A percentile compares a stretch with the other conserved stretches of the same genome.
phyloP scores from a whole-genome alignment of 768 basidiomycete species.

The Saitozyma sp. region DNA sequence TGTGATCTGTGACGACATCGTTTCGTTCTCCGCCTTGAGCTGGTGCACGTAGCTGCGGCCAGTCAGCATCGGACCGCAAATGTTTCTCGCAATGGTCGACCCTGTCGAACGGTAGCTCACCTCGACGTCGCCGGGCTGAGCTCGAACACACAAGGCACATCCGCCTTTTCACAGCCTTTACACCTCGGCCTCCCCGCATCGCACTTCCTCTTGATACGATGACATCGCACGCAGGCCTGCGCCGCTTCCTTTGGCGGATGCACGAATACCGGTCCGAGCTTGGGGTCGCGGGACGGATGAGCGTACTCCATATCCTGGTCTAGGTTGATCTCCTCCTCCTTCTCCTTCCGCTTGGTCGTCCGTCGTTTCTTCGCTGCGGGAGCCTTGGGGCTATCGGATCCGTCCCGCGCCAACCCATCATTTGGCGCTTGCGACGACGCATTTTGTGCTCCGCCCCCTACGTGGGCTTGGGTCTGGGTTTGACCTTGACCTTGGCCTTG shows the following conservation, averaged over 20 bases:
- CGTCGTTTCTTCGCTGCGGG: conserved; percentile 3
- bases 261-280: conserved; percentile 35
- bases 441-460: neutral
- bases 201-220: conserved; percentile 45
- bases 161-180: conserved; percentile 35
- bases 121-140: conserved; percentile 34
- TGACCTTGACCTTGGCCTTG: neutral
- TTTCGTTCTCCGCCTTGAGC: conserved; percentile 24
- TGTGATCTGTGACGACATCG: conserved; percentile 24
- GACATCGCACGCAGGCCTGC: conserved; percentile 44
- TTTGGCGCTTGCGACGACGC: neutral
- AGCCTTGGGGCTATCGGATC: neutral
- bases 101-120: conserved; percentile 12
- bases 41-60: conserved; percentile 20
- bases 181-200: conserved; percentile 36
- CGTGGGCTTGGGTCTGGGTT: neutral
- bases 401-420: neutral
- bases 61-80: conserved; percentile 1
- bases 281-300: conserved; percentile 31
- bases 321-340: conserved; percentile 5
- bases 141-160: conserved; percentile 36
- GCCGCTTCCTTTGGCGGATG: conserved; percentile 36
- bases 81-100: neutral
- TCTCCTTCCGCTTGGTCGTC: conserved; percentile 2
- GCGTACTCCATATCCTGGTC: conserved; percentile 25